A percentile compares a stretch with the other conserved stretches of the same genome.
These are phyloP conservation scores for Nicotiana rustica DNA, from an alignment of 305 asterid species.

Conservation along the genomic window DNA sequence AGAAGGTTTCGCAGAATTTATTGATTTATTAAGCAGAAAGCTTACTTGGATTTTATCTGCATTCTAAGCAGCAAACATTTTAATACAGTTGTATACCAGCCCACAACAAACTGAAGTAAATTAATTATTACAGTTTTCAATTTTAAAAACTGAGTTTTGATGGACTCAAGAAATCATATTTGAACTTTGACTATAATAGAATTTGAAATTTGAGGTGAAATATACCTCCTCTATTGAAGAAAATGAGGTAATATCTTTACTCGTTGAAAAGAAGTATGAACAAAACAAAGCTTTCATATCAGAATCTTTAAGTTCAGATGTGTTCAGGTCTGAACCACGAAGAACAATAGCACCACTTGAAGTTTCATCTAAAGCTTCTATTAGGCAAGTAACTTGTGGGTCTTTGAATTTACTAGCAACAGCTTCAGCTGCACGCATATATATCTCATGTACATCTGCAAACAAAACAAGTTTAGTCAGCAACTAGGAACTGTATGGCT, in stretches of 20 bases:
- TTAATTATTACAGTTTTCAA: neutral
- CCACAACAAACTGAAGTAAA: conserved; percentile 7
- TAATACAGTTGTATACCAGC: conserved; percentile 41
- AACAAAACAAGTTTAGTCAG: conserved; percentile 32
- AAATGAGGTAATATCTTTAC: conserved; percentile 47
- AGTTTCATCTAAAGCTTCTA: conserved; percentile 61
- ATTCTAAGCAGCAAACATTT: conserved; percentile 56
- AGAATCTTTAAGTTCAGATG: conserved; percentile 58
- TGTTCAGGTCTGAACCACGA: conserved; percentile 63
- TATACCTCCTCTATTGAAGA: conserved; percentile 81
- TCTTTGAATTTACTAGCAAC: conserved; percentile 69
- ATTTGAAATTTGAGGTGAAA: conserved; percentile 22
- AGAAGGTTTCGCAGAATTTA: conserved; percentile 61
- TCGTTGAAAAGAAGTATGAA: conserved; percentile 63
- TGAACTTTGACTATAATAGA: neutral
- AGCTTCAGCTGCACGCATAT: conserved; percentile 63
- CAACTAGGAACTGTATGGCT: neutral
- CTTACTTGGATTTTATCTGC: conserved; percentile 81
- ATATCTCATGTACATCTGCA: conserved; percentile 68
- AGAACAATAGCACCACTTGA: conserved; percentile 61
- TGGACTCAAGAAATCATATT: conserved; percentile 11
- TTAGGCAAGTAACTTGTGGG: conserved; percentile 70
- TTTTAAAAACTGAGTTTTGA: neutral
- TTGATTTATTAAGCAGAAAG: conserved; percentile 76
- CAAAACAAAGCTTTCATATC: conserved; percentile 55